phyloP scores from a whole-genome alignment of 2,329 filamentous ascomycete genomes.

The Fusarium tjaetaba region DNA sequence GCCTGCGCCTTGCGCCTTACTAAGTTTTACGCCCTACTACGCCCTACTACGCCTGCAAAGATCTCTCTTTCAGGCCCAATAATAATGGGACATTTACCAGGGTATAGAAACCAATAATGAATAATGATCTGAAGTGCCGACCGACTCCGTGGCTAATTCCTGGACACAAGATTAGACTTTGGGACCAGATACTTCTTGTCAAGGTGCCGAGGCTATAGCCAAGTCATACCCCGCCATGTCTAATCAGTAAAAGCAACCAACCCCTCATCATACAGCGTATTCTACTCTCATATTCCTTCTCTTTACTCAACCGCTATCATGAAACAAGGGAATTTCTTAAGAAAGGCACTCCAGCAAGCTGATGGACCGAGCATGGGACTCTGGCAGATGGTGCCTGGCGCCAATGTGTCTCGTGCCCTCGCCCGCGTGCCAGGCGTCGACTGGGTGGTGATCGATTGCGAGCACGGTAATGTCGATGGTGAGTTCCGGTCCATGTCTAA shows the following conservation, averaged over 20 bases:
- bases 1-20: too few species aligned
- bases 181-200: neutral
- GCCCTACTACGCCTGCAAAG: too few species aligned
- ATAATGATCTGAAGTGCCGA: too few species aligned
- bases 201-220: neutral
- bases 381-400: neutral
- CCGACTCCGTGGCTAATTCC: rapidly evolving
- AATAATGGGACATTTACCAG: neutral
- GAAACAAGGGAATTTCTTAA: neutral
- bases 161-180: rapidly evolving
- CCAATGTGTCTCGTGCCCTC: neutral
- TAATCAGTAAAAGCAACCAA: neutral
- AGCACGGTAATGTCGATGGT: neutral
- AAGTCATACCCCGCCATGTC: neutral
- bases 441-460: neutral
- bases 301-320: neutral
- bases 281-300: neutral
- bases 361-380: neutral
- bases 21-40: too few species aligned
- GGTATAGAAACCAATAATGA: neutral
- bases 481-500: neutral
- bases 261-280: neutral
- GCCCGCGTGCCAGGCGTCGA: neutral
- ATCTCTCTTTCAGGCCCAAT: neutral
- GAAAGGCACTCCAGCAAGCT: neutral